Percentiles rank a stretch among this genome's conserved stretches.
phyloP scores from a whole-genome alignment of 257 asterid genomes.

The Ballota nigra region DNA sequence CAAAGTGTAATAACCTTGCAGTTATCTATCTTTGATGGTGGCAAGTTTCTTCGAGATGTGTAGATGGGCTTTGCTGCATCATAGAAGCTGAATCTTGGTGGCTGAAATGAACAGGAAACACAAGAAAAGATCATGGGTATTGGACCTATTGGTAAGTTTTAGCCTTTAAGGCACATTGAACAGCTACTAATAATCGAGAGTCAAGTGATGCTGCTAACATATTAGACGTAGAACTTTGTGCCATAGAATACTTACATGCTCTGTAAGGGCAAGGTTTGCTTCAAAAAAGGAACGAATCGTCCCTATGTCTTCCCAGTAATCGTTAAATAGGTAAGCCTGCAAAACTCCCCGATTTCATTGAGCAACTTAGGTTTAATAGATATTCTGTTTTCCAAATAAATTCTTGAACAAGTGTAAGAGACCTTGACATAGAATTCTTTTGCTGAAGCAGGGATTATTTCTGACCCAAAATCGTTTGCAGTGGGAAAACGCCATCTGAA shows the following conservation, averaged over 20 bases:
- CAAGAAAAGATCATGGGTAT: neutral
- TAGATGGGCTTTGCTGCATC: constrained; percentile 92
- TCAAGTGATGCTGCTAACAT: constrained; percentile 5
- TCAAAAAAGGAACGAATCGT: constrained; percentile 92
- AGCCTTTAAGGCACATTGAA: neutral
- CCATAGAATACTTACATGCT: constrained; percentile 58
- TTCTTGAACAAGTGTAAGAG: constrained; percentile 8
- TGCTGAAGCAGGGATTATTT: constrained; percentile 93
- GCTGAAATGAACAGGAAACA: constrained; percentile 45
- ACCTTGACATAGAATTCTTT: constrained; percentile 72
- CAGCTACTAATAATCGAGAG: neutral
- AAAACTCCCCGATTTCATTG: constrained; percentile 6
- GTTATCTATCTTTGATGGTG: constrained; percentile 83
- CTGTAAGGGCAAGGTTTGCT: constrained; percentile 99
- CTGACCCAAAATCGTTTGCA: constrained; percentile 96
- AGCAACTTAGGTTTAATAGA: constrained; percentile 10
- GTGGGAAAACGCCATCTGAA: constrained; percentile 97
- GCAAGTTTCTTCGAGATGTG: constrained; percentile 93
- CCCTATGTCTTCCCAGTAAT: constrained; percentile 99
- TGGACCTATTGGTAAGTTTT: neutral
- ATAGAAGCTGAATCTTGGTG: constrained; percentile 92
- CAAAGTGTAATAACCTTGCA: constrained; percentile 62
- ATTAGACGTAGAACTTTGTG: neutral
- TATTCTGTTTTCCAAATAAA: neutral
- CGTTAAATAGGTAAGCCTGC: constrained; percentile 90